These are phyloP conservation scores for Viola pubescens DNA, from an alignment of 441 rosid genomes.

Conservation along the genomic window DNA sequence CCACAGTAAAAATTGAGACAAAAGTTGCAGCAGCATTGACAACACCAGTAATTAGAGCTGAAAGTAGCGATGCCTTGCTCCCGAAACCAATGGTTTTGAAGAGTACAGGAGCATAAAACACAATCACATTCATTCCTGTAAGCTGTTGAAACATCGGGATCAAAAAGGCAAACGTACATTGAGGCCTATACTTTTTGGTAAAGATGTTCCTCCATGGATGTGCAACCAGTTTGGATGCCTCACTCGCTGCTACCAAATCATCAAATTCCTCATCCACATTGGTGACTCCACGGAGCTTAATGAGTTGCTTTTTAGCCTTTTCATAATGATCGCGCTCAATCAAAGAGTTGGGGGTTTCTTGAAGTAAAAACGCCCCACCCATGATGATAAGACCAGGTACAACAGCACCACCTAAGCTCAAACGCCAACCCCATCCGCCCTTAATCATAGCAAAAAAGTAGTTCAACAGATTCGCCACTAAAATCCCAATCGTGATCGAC, in stretches of 20 bases:
- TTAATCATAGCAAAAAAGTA: conserved; percentile 16
- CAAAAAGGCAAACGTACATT: conserved; percentile 29
- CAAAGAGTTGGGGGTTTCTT: conserved; percentile 32
- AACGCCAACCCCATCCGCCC: conserved; percentile 27
- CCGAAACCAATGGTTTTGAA: conserved; percentile 45
- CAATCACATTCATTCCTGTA: conserved; percentile 48
- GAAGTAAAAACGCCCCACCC: conserved; percentile 21
- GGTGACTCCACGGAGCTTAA: conserved; percentile 11
- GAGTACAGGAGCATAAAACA: conserved; percentile 53
- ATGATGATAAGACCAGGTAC: conserved; percentile 23
- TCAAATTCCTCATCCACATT: conserved; percentile 30
- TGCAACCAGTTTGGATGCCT: conserved; percentile 30
- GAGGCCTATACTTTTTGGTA: conserved; percentile 44
- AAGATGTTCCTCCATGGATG: conserved; percentile 44
- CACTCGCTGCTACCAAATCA: conserved; percentile 40
- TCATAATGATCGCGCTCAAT: conserved; percentile 22
- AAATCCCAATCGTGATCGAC: conserved; percentile 26
- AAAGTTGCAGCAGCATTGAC: conserved; percentile 36
- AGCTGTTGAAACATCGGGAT: conserved; percentile 52
- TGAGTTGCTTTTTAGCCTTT: conserved; percentile 18
- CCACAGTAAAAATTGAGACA: conserved; percentile 38
- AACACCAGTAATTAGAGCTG: conserved; percentile 41
- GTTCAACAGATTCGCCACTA: conserved; percentile 26
- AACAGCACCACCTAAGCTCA: conserved; percentile 26
- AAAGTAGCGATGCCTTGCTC: conserved; percentile 38